phyloP scores from a whole-genome alignment of 2,329 filamentous ascomycete species.

The Hymenotorrendiella dingleyae region DNA sequence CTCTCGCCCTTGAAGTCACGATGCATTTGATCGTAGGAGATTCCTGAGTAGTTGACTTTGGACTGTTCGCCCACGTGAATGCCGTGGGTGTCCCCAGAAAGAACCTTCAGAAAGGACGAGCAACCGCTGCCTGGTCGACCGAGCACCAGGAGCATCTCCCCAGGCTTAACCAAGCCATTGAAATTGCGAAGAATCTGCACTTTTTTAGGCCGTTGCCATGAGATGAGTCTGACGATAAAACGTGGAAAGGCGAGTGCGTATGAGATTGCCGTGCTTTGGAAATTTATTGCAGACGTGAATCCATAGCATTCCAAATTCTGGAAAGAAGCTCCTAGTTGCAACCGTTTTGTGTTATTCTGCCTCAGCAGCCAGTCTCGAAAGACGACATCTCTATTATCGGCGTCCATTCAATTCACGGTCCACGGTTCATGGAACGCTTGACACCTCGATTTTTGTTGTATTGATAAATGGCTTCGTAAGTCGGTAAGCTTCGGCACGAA shows the following conservation, averaged over 20 bases:
- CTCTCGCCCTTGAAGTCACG: slow-evolving; percentile 45
- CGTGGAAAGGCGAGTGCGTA: background rate
- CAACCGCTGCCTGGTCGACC: slow-evolving; percentile 39
- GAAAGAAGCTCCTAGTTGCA: slow-evolving; percentile 13
- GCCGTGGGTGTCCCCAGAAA: slow-evolving; percentile 48
- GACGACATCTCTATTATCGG: too few relatives aligned
- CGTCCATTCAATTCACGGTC: too few relatives aligned
- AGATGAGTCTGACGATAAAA: background rate
- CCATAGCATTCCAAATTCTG: slow-evolving; percentile 10
- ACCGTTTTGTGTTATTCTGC: too few relatives aligned
- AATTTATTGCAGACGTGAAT: slow-evolving; percentile 8
- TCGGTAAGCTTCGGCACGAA: too few relatives aligned
- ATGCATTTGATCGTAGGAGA: slow-evolving; percentile 29
- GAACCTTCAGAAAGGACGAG: slow-evolving; percentile 55
- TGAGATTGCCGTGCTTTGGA: slow-evolving; percentile 8
- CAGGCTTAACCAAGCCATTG: slow-evolving; percentile 53
- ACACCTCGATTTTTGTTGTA: too few relatives aligned
- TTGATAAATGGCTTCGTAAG: too few relatives aligned
- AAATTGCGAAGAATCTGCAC: slow-evolving; percentile 50
- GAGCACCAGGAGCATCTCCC: slow-evolving; percentile 57
- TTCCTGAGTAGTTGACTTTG: slow-evolving; percentile 44
- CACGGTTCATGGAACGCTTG: too few relatives aligned
- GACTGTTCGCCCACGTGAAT: slow-evolving; percentile 45
- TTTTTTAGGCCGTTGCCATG: background rate
- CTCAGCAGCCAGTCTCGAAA: background rate